Evolutionary conservation across 108 stramenopile species (phyloP).

Genomic region (Pseudonitzschia pungens): DNA sequence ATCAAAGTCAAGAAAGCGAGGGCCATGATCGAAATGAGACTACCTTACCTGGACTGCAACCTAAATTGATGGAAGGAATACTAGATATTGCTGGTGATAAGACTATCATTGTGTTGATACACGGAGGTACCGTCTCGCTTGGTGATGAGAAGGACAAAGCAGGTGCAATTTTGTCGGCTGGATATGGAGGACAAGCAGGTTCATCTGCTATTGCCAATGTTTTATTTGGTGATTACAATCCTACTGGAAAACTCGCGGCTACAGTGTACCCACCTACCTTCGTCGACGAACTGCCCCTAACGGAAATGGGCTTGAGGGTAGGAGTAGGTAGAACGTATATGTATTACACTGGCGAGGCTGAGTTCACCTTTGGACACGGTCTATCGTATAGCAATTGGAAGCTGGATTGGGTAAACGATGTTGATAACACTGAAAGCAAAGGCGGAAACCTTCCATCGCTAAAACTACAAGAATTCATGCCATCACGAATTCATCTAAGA

Average conservation of each 20-base stretch:
- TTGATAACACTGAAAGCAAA: neutral
- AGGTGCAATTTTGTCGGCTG: slow-evolving; percentile 29
- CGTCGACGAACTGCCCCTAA: slow-evolving; percentile 38
- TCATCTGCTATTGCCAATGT: slow-evolving; percentile 42
- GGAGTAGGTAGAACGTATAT: slow-evolving; percentile 50
- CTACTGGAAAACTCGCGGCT: slow-evolving; percentile 47
- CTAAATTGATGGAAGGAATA: slow-evolving; percentile 25
- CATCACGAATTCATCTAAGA: slow-evolving; percentile 13
- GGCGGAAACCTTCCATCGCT: neutral
- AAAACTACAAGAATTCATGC: neutral
- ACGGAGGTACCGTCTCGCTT: slow-evolving; percentile 34
- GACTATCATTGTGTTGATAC: slow-evolving; percentile 28
- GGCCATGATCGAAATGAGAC: slow-evolving; percentile 45
- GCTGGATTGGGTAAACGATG: slow-evolving; percentile 19
- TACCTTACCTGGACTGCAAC: slow-evolving; percentile 49
- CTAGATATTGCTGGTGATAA: slow-evolving; percentile 31
- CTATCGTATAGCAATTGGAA: slow-evolving; percentile 43
- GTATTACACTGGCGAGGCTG: slow-evolving; percentile 42
- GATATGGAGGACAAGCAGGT: slow-evolving; percentile 44
- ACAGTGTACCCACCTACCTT: slow-evolving; percentile 47
- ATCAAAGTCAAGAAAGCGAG: slow-evolving; percentile 46
- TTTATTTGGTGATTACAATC: slow-evolving; percentile 51
- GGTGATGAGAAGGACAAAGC: slow-evolving; percentile 19
- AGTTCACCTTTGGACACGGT: slow-evolving; percentile 57
- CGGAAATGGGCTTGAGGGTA: slow-evolving; percentile 44